Conservation (phyloP, 2,329 filamentous ascomycete genomes). For the Exophiala spinifera region DNA sequence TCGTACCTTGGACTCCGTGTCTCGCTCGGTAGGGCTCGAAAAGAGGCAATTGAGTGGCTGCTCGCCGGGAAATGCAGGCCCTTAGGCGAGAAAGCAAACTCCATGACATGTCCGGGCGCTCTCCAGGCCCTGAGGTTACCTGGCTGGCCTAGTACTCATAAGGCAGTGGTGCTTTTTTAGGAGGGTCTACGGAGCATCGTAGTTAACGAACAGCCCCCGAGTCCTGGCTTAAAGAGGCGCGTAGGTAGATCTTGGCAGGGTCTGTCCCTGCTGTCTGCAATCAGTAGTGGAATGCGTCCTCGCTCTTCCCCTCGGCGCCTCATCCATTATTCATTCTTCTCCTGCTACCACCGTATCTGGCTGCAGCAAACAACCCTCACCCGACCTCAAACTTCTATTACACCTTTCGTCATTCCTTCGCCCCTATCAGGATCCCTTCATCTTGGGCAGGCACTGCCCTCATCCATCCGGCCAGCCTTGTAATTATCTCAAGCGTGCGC, state of each 20-base stretch:
- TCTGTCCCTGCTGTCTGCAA: no score
- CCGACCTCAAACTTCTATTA: not conserved
- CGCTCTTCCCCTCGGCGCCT: no score
- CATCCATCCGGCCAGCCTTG: not conserved
- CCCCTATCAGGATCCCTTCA: not conserved
- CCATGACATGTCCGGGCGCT: not conserved
- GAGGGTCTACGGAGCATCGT: not conserved
- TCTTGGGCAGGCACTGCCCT: not conserved
- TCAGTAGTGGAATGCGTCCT: no score
- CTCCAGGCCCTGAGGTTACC: not conserved
- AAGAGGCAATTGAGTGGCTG: no score
- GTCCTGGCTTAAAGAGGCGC: no score
- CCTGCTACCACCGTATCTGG: no score
- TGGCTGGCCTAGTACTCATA: not conserved
- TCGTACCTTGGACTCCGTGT: no score
- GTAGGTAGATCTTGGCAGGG: no score
- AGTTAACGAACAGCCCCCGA: no score
- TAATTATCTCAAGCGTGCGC: not conserved
- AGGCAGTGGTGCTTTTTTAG: not conserved
- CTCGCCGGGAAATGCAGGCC: not conserved
- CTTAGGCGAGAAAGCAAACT: not conserved
- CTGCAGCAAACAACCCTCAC: not conserved
- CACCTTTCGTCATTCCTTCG: not conserved
- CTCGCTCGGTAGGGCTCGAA: no score
- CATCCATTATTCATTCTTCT: no score